Percentiles rank a stretch among this genome's conserved stretches.
These are phyloP conservation scores for Arthrobotrys sinensis DNA, from an alignment of 2,329 filamentous ascomycete genomes.

Conservation along the genomic window DNA sequence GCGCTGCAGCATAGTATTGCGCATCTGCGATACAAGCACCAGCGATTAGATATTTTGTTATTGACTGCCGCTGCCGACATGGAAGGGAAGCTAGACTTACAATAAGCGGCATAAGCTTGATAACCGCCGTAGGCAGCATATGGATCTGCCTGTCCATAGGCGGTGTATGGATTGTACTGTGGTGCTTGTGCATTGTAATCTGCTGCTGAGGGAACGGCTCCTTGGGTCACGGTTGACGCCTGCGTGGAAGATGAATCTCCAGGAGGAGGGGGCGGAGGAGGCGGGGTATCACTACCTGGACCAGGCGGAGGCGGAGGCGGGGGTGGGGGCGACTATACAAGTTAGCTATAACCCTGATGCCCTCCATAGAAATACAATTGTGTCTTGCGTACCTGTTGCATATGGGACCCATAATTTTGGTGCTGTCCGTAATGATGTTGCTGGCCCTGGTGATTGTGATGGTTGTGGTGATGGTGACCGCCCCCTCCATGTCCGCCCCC, in stretches of 20 bases:
- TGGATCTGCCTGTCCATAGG: slow-evolving; percentile 80
- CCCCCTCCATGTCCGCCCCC: slow-evolving; percentile 71
- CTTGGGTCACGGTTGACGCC: slow-evolving; percentile 69
- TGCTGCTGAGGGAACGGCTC: slow-evolving; percentile 69
- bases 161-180: slow-evolving; percentile 54
- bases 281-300: slow-evolving; percentile 66
- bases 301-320: slow-evolving; percentile 63
- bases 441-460: slow-evolving; percentile 66
- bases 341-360: slow-evolving; percentile 45
- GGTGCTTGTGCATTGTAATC: slow-evolving; percentile 80
- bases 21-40: slow-evolving; percentile 23
- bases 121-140: slow-evolving; percentile 95
- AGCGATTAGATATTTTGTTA: neutral
- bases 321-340: slow-evolving; percentile 63
- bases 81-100: slow-evolving; percentile 62
- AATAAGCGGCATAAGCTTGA: slow-evolving; percentile 76
- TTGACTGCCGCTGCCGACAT: neutral
- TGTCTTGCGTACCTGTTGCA: slow-evolving; percentile 34
- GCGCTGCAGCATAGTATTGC: slow-evolving; percentile 56
- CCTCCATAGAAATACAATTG: neutral
- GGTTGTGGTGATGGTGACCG: slow-evolving; percentile 68
- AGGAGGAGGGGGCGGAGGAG: slow-evolving; percentile 65
- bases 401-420: slow-evolving; percentile 67
- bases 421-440: slow-evolving; percentile 68
- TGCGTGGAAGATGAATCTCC: slow-evolving; percentile 63